Percentiles rank a stretch among this genome's conserved stretches.
phyloP scores from a whole-genome alignment of 1,284 basidiomycete genomes.

The Ustilago nuda region DNA sequence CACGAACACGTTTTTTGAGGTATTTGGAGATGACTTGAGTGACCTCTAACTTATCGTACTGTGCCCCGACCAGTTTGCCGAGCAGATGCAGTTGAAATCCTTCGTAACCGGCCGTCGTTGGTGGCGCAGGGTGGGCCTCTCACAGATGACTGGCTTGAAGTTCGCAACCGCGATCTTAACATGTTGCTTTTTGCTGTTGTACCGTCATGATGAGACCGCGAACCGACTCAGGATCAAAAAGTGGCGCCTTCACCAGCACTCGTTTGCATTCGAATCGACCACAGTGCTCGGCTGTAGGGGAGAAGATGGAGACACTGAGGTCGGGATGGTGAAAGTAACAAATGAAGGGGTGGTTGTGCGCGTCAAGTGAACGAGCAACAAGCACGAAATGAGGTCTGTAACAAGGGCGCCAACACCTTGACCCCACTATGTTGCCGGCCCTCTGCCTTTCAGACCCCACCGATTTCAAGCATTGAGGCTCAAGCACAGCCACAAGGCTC shows the following conservation, averaged over 20 bases:
- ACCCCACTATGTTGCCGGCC: background rate
- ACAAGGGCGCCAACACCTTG: background rate
- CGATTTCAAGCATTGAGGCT: background rate
- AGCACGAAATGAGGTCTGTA: background rate
- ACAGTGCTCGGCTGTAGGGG: no score
- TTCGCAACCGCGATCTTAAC: background rate
- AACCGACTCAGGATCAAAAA: background rate
- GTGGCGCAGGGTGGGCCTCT: background rate
- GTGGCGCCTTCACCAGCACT: no score
- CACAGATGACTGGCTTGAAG: background rate
- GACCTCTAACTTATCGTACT: no score
- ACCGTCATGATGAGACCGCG: no score
- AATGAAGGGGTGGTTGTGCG: background rate
- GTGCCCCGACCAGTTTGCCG: no score
- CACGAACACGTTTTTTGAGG: background rate
- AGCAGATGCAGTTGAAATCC: background rate
- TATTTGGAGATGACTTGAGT: no score
- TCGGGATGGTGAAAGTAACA: background rate
- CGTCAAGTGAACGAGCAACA: background rate
- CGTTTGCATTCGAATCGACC: no score
- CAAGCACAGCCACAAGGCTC: background rate
- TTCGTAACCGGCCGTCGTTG: background rate
- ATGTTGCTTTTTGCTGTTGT: background rate
- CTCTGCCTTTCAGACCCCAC: background rate
- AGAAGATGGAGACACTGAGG: background rate